These are phyloP conservation scores for Quercus lobata DNA, from an alignment of 331 rosid species.

Conservation along the genomic window DNA sequence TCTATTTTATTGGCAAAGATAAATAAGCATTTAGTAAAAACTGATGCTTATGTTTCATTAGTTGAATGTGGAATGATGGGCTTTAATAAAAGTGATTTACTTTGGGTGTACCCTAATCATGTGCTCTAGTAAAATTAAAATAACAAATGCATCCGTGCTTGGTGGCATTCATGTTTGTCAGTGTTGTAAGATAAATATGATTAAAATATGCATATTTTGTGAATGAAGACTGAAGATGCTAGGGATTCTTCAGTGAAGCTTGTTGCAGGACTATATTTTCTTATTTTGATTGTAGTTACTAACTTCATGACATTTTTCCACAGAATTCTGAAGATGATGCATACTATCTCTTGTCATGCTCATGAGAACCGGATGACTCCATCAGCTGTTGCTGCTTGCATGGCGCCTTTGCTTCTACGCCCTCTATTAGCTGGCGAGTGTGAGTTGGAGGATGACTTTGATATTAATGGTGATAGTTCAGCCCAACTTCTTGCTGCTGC, in stretches of 20 bases:
- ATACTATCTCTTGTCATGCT: constrained; percentile 73
- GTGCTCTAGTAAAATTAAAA: neutral
- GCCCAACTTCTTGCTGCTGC: constrained; percentile 99
- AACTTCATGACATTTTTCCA: constrained; percentile 2
- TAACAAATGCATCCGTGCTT: neutral
- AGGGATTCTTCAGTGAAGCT: neutral
- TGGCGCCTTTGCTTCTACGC: constrained; percentile 98
- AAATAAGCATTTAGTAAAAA: neutral
- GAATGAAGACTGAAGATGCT: neutral
- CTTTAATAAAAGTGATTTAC: neutral
- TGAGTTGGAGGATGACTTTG: constrained; percentile 94
- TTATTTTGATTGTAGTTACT: neutral
- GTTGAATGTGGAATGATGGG: neutral
- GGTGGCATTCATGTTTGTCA: neutral
- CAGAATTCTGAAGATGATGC: constrained; percentile 99
- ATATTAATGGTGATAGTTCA: constrained; percentile 80
- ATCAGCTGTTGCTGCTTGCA: constrained; percentile 99
- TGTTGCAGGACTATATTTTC: neutral
- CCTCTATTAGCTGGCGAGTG: constrained; percentile 97
- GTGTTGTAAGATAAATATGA: neutral
- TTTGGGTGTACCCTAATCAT: neutral
- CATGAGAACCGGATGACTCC: constrained; percentile 91
- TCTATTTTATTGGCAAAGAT: neutral
- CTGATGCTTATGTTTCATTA: neutral
- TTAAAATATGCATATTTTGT: neutral